Evolutionary conservation across 164 flowering plant species (phyloP).

Genomic region (Dillenia suffruticosa): DNA sequence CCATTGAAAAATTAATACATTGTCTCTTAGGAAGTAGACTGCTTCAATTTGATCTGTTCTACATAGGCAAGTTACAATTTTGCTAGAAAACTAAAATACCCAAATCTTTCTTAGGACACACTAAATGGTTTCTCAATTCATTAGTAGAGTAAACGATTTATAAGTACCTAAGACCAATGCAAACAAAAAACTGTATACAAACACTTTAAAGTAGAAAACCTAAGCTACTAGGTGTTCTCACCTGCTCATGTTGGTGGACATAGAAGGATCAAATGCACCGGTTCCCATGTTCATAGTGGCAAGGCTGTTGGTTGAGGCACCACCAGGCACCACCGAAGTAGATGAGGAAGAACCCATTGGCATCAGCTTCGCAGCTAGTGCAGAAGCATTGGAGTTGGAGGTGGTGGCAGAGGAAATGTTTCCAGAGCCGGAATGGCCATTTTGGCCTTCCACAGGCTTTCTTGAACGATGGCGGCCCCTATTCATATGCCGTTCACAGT

Average conservation of each 20-base stretch:
- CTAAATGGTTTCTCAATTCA: too few relatives aligned
- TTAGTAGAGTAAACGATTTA: too few relatives aligned
- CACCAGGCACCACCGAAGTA: slow-evolving; percentile 25
- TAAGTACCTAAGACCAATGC: too few relatives aligned
- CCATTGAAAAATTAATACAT: too few relatives aligned
- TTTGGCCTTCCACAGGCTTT: slow-evolving; percentile 99
- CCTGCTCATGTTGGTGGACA: slow-evolving; percentile 37
- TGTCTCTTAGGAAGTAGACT: too few relatives aligned
- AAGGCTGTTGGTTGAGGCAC: slow-evolving; percentile 38
- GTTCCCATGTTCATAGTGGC: slow-evolving; percentile 28
- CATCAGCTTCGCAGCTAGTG: slow-evolving; percentile 21
- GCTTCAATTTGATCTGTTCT: too few relatives aligned
- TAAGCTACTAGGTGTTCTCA: slow-evolving; percentile 5
- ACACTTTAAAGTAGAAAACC: not conserved
- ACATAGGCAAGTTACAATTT: not conserved
- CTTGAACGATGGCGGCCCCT: slow-evolving; percentile 99
- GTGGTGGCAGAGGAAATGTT: slow-evolving; percentile 24
- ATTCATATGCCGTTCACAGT: slow-evolving; percentile 95
- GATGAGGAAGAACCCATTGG: slow-evolving; percentile 37
- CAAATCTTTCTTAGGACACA: too few relatives aligned
- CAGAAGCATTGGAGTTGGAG: too few relatives aligned
- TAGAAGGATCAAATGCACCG: slow-evolving; percentile 26
- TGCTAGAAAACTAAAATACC: not conserved
- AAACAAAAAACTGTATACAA: too few relatives aligned
- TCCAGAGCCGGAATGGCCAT: slow-evolving; percentile 65